Base-by-base conservation (phyloP, 2,329 filamentous ascomycete genomes). In the Penicillium sp. region DNA sequence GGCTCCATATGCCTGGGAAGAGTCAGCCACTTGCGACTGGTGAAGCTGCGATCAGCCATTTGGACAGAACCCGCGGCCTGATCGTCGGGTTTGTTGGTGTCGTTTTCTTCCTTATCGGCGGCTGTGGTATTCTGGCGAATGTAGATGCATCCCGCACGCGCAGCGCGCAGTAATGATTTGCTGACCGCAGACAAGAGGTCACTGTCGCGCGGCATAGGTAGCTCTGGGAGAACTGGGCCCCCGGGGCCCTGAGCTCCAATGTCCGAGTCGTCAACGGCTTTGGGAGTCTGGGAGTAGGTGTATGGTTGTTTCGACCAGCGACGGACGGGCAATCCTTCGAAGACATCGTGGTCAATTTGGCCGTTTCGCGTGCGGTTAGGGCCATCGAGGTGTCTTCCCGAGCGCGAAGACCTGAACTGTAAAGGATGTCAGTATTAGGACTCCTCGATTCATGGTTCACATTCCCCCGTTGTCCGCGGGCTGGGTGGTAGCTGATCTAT, bases 201-300 rank as follows among this genome's bases (percentile, higher is more conserved):
- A 27, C 83, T 88, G 66, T 95, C 92, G 61, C 88, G 87, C 33
- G 92, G 92, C 88, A 96, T 92, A 39, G 88, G 84, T 15, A 89
- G 79, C 65, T 95, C 91, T 42, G 83, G 84, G 81, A 74, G 77
- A 6, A 56, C 64, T 60, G 25, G 61, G 62, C 44, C 61, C 28
- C 50, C 57, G 9, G 63, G 59, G 7, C 62, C 60, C 41, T 64
- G 55, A 10, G 64, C 57, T 4, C 59, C 47, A 6, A 67, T 54
- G 28, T 69, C 63, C 2, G 64, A 76, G 25, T 78, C 82, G 60
- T 91, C 86, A 54, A 27, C 23, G 20, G 82, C 76, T 32, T 81
- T 78, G 8, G 79, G 75, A 10, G 81, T 81, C 45, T 88, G 84
- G 57, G 82, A 83, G 64, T 92, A 75, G 37, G 75, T 85, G 49